phyloP scores from a whole-genome alignment of 1,139 yeast genomes.

The Lodderomyces metapsilosis region DNA sequence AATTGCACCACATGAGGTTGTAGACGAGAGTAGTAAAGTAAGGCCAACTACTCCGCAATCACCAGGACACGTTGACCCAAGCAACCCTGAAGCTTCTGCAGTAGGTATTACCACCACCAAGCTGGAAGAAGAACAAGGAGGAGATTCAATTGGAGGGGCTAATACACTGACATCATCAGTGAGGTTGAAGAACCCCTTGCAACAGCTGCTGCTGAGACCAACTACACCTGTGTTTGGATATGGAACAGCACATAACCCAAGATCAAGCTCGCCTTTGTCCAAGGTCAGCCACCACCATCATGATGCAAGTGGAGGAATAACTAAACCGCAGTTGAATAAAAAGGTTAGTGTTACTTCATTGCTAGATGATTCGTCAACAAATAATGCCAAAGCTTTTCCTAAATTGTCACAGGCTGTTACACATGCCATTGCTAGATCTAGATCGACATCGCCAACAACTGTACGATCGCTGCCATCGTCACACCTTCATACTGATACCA shows the following conservation, averaged over 20 bases:
- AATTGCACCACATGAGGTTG: constrained; percentile 26
- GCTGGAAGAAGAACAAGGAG: no score
- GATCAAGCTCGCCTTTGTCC: constrained; percentile 18
- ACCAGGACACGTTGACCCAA: constrained; percentile 7
- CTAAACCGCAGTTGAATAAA: constrained; percentile 11
- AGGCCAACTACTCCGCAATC: constrained; percentile 6
- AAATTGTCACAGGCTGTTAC: constrained; percentile 6
- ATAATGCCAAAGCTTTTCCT: not conserved
- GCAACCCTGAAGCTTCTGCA: no score
- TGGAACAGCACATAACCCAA: not conserved
- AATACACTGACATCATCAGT: not conserved
- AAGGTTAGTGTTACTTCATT: constrained; percentile 35
- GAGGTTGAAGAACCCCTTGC: constrained; percentile 2
- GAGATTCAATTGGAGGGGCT: not conserved
- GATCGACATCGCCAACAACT: constrained; percentile 3
- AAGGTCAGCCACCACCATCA: constrained; percentile 3
- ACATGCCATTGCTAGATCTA: not conserved
- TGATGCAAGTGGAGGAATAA: not conserved
- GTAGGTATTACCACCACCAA: no score
- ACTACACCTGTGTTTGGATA: constrained; percentile 7
- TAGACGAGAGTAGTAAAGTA: not conserved
- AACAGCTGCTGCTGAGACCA: constrained; percentile 6
- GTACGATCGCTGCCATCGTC: not conserved
- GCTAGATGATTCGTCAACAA: constrained; percentile 19
- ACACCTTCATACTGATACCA: no score